These are phyloP conservation scores for Aspergillus sp. DNA, from an alignment of 2,329 filamentous ascomycete genomes.

Conservation along the genomic window DNA sequence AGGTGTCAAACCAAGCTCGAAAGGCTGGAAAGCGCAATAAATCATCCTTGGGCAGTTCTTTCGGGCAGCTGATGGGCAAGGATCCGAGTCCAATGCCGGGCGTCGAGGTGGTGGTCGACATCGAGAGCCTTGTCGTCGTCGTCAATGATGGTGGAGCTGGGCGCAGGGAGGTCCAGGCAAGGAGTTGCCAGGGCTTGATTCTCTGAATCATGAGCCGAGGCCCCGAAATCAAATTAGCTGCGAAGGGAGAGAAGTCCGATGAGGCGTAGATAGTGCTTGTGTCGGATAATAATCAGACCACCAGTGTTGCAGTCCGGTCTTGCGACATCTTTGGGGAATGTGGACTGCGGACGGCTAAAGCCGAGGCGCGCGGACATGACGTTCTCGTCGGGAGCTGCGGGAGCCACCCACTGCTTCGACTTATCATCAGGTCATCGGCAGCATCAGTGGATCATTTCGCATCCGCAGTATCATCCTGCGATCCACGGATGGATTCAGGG, in stretches of 20 bases:
- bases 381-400: slow-evolving; percentile 1
- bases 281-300: neutral
- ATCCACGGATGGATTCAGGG: neutral
- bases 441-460: neutral
- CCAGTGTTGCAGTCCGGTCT: neutral
- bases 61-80: slow-evolving; percentile 48
- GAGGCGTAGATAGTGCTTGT: neutral
- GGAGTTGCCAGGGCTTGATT: slow-evolving; percentile 2
- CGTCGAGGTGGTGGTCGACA: slow-evolving; percentile 50
- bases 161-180: slow-evolving; percentile 2
- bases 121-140: slow-evolving; percentile 26
- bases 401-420: slow-evolving; percentile 2
- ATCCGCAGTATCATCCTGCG: neutral
- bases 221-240: neutral
- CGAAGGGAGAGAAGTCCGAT: neutral
- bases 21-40: slow-evolving; percentile 59
- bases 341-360: neutral
- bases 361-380: neutral
- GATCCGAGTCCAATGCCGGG: slow-evolving; percentile 35
- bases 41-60: slow-evolving; percentile 49
- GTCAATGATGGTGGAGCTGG: slow-evolving; percentile 16
- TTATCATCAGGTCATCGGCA: neutral
- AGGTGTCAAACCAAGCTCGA: slow-evolving; percentile 57
- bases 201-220: slow-evolving; percentile 19
- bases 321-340: neutral